Base-by-base conservation (phyloP, 352 stramenopile genomes). In the Pythium chondricola region DNA sequence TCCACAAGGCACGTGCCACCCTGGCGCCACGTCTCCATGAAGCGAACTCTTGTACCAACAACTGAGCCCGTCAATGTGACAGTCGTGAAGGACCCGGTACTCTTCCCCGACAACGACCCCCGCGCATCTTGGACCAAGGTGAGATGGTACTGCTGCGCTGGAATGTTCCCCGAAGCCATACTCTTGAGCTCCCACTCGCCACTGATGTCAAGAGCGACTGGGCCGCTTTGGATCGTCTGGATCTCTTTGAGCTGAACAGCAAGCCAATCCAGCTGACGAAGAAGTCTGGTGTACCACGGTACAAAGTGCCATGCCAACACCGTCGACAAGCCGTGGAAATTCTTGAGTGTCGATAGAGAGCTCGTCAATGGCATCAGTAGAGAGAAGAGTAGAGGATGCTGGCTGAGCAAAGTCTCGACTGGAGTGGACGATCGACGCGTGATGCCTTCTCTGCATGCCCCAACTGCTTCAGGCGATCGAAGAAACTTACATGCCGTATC, bases 151-250 rank as follows among this genome's bases (percentile, higher is more conserved):
- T 94, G 81, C 40, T 94, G 83, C 17, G 83, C 83, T 26, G 83
- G 83, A 37, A 94, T 94, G 24, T 83, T 94, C 4, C 81, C 83
- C 26, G 83, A 71, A 24, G 83, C 83, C 73, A 92, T 86, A 46
- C 81, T 93, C 39, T 90, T 94, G 22, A 94, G 57, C 58, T 94
- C 83, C 83, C 83, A 94, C 43, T 92, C 82, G 27, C 83, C 83
- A 45, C 61, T 78, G 24, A 94, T 71, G 21, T 77, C 72, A n/a
- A 93, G 47, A 7, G 71, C 56, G 35, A 88, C 57, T 16, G 76
- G 62, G 20, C 63, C 59, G 13, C 47, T 54, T 55, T 51, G 72
- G 33, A 45, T 52, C 25, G 17, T 61, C 52, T 31, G 52, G 35
- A 36, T 37, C 51, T 64, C 70, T 26, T 69, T 62, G 46, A 88